Base-by-base conservation (phyloP, 2,329 filamentous ascomycete genomes). In the Plenodomus lindquistii region DNA sequence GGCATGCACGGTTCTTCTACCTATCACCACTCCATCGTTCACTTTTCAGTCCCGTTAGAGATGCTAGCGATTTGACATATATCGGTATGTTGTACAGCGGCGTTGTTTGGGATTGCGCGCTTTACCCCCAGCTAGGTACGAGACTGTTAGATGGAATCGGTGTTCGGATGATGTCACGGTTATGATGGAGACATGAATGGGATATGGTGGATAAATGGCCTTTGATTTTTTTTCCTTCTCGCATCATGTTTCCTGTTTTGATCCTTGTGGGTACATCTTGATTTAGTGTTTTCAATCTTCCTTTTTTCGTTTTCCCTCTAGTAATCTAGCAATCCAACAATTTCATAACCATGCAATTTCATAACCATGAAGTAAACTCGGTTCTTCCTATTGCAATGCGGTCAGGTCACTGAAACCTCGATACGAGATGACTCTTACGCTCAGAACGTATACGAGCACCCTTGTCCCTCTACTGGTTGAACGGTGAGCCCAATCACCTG, bases 231-330 rank as follows among this genome's bases (percentile, higher is more conserved):
- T 40, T 24, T 29, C 24, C 29, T 29, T 38, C 10, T 17, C 27
- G 19, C 19, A 38, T 31, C 31, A 16, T 50, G 46, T 48, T 49
- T 47, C 41, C 37, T 24, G 34, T 31, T 41, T 35, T 35, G 20
- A 27, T 34, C 19, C 24, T 31, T 31, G 15, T 31, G 27, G 27
- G 11, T 31, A 31, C 27, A 31, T 31, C 6, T 31, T 15, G 4
- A 11, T 24, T 10, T 31, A 31, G 27, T n/a, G n/a, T n/a, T n/a
- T n/a, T n/a, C n/a, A n/a, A n/a, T n/a, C n/a, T n/a, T n/a, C n/a
- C n/a, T n/a, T n/a, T n/a, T 31, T 31, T 31, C 10, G 27, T 15
- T 31, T 15, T 8, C 11, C 4, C 6, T 31, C 15, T 31, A 8
- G 11, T 31, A 31, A 31, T 31, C 9, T 13, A 31, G 27, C 27